Conservation (phyloP, 768 basidiomycete genomes). For the Pleurotus tuber-regium region DNA sequence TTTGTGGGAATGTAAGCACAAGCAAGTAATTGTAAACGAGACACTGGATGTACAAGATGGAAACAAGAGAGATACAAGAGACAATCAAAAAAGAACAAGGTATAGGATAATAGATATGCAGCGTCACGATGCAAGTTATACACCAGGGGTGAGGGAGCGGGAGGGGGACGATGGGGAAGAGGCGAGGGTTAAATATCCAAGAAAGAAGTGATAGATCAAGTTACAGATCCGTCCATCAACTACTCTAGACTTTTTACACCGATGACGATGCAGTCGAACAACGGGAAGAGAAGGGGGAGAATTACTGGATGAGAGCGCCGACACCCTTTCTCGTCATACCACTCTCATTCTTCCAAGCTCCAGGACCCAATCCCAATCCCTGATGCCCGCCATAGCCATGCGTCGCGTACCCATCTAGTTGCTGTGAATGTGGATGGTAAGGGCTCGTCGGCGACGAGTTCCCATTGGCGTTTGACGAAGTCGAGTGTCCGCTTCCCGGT, state of each 20-base stretch:
- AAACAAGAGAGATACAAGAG: not conserved
- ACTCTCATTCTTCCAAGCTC: constrained; percentile 46
- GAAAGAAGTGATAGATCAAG: too few species aligned
- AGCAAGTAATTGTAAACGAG: too few species aligned
- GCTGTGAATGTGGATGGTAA: not conserved
- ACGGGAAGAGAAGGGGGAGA: not conserved
- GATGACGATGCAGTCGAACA: not conserved
- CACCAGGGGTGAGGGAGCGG: constrained; percentile 2
- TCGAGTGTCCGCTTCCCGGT: constrained; percentile 8
- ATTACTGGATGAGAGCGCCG: constrained; percentile 35
- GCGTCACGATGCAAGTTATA: too few species aligned
- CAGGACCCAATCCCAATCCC: constrained; percentile 32
- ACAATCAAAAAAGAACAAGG: not conserved
- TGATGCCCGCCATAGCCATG: not conserved
- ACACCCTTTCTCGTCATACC: constrained; percentile 38
- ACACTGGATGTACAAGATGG: too few species aligned
- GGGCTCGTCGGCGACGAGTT: too few species aligned
- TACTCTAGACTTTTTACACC: too few species aligned
- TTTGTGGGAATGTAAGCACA: too few species aligned
- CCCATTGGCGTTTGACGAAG: not conserved
- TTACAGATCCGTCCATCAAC: too few species aligned
- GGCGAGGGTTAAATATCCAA: not conserved
- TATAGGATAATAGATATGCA: not conserved
- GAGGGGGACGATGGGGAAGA: not conserved
- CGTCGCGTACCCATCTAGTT: constrained; percentile 12